Percentiles rank a stretch among this genome's conserved stretches.
Evolutionary conservation across 1,284 basidiomycete species (phyloP).

Genomic region (Mycosarcoma mackinlayi): DNA sequence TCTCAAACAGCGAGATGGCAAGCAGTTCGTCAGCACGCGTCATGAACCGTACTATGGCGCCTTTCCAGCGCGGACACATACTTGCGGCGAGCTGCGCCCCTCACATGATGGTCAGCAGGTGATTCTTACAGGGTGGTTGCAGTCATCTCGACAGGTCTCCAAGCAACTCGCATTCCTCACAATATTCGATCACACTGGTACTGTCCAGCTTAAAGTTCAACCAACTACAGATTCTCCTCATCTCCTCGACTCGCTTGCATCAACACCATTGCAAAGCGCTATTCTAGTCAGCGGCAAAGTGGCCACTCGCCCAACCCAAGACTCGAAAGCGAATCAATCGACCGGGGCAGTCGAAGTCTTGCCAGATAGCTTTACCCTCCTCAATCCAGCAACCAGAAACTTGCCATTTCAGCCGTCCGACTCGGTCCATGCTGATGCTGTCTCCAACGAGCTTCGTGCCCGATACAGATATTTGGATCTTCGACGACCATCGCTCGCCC

Average conservation of each 20-base stretch:
- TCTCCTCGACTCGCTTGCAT: slow-evolving; percentile 73
- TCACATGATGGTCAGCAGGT: slow-evolving; percentile 75
- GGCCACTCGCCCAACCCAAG: slow-evolving; percentile 36
- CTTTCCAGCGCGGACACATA: slow-evolving; percentile 76
- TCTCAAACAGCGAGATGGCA: too few relatives aligned
- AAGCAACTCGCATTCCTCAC: slow-evolving; percentile 80
- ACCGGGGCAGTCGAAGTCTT: slow-evolving; percentile 84
- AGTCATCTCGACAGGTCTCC: slow-evolving; percentile 76
- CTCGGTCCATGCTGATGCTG: slow-evolving; percentile 76
- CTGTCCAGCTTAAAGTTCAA: slow-evolving; percentile 75
- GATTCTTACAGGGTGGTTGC: slow-evolving; percentile 81
- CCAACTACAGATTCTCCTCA: slow-evolving; percentile 15
- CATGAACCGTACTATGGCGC: slow-evolving; percentile 70
- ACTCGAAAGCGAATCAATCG: slow-evolving; percentile 31
- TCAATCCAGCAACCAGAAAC: slow-evolving; percentile 79
- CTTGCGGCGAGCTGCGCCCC: slow-evolving; percentile 75
- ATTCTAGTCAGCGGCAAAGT: slow-evolving; percentile 45
- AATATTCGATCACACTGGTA: slow-evolving; percentile 80
- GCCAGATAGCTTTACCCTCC: slow-evolving; percentile 77
- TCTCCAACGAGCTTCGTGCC: slow-evolving; percentile 73
- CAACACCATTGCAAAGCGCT: slow-evolving; percentile 52
- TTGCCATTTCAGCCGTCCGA: slow-evolving; percentile 86
- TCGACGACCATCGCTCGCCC: slow-evolving; percentile 77
- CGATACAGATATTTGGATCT: slow-evolving; percentile 89
- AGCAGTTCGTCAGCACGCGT: too few relatives aligned